Evolutionary conservation across 176 grass and related monocot genomes (phyloP).

Genomic region (Rhynchospora pubera): DNA sequence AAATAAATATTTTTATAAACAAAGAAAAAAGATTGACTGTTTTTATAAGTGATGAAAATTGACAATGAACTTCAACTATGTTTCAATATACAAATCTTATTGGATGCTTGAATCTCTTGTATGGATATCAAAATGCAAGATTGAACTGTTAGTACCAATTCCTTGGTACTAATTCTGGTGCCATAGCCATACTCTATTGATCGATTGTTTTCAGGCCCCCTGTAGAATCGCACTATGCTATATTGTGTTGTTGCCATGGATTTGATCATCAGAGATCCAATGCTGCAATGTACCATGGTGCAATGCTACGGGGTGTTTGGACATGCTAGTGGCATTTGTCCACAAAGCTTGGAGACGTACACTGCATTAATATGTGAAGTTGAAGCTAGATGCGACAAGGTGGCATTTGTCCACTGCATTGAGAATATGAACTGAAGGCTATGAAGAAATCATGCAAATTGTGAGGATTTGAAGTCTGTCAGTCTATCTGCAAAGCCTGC

Average conservation of each 20-base stretch:
- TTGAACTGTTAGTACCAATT: neutral
- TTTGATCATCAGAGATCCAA: neutral
- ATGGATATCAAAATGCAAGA: neutral
- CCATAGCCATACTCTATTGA: neutral
- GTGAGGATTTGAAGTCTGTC: neutral
- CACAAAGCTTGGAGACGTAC: neutral
- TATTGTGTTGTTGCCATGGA: neutral
- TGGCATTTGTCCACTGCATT: neutral
- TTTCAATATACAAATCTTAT: neutral
- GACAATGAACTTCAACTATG: neutral
- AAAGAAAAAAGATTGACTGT: neutral
- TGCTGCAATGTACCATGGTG: neutral
- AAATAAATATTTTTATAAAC: neutral
- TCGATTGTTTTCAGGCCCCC: neutral
- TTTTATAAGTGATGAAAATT: too few species aligned
- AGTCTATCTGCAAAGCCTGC: neutral
- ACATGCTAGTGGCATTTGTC: neutral
- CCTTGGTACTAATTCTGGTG: neutral
- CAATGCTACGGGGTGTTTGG: neutral
- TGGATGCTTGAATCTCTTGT: neutral
- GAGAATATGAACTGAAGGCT: neutral
- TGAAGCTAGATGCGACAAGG: neutral
- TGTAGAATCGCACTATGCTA: neutral
- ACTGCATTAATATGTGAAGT: neutral
- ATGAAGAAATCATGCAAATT: neutral